Evolutionary conservation across 2,329 filamentous ascomycete genomes (phyloP), one percentile per base, ranked within the genome.

Genomic region (Diplodia mutila): DNA sequence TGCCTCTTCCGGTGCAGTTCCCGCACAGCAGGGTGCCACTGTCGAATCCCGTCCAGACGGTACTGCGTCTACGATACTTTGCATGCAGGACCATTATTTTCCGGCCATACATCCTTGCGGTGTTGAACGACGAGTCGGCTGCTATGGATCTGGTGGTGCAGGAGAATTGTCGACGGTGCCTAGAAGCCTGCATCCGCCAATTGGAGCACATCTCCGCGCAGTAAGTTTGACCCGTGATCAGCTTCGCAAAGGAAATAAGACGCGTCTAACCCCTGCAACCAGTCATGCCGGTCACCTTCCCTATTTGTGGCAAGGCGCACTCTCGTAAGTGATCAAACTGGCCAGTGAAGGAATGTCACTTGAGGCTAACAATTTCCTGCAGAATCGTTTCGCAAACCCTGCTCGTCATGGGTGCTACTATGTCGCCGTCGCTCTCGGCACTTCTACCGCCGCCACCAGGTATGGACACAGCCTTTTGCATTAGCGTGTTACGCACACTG

Each of bases 31-130:
- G 89, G 66, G 83, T 86, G 0, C 85, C 89, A 61, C 82, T 93
- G 29, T 85, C 87, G 67, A 91, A 93, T 73, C 89, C 91, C 4
- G 88, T 93, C 6, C 92, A 94, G 78, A 93, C 91, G 0, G 91
- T 94, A 8, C 81, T 95, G 59, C 86, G 92, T 54, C 82, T 94
- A 69, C 87, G 92, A 34, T 95, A 94, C 80, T 94, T 92, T 77
- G 92, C 92, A 51, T 95, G 92, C 77, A 89, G 91, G 67, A 94
- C 91, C 29, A 94, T 94, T 73, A 94, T 95, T 71, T 94, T 93
- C 80, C 86, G 92, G 32, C 92, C 92, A 0, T 94, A 94, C 76
- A 91, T 94, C 69, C 82, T 93, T 68, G 90, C 91, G 12, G 91
- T 94, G 1, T 80, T 95, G 25, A 89, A 93, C 74, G 92, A 94